Evolutionary conservation across 192 early-diverging fungal genomes (phyloP).

Genomic region (Gryganskiella cystojenkinii): DNA sequence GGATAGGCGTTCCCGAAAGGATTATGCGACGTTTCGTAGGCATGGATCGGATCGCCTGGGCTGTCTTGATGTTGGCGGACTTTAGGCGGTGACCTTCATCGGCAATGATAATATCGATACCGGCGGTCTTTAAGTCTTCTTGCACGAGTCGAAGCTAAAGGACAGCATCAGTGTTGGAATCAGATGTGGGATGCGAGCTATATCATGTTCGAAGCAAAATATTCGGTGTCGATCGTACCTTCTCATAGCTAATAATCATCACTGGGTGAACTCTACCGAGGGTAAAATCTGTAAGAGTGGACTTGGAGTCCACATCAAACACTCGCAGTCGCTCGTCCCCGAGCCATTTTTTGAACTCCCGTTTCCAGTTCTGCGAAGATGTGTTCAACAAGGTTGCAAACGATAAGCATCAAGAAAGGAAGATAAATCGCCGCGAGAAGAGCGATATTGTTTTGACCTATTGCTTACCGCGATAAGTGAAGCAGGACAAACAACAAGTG

Average conservation of each 20-base stretch:
- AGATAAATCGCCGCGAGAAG: neutral
- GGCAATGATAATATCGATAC: constrained; percentile 49
- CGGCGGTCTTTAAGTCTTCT: constrained; percentile 41
- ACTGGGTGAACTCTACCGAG: constrained; percentile 56
- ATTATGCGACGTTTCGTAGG: constrained; percentile 52
- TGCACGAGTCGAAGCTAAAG: constrained; percentile 41
- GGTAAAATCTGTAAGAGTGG: constrained; percentile 54
- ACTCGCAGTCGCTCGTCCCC: constrained; percentile 58
- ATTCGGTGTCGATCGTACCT: constrained; percentile 11
- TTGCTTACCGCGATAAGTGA: constrained; percentile 47
- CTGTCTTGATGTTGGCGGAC: constrained; percentile 57
- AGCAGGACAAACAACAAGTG: constrained; percentile 61
- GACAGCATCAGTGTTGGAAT: neutral
- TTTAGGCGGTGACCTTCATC: constrained; percentile 51
- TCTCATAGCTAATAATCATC: constrained; percentile 65
- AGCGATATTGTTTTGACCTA: no score
- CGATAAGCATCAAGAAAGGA: neutral
- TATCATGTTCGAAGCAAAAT: neutral
- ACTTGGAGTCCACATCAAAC: constrained; percentile 56
- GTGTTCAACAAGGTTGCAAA: neutral
- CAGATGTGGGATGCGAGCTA: neutral
- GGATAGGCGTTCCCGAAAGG: constrained; percentile 59
- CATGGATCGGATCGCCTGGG: constrained; percentile 47
- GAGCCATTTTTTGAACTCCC: constrained; percentile 67
- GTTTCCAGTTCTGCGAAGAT: constrained; percentile 56